phyloP scores from a whole-genome alignment of 345 rosid species.

The Erodium maritimum region DNA sequence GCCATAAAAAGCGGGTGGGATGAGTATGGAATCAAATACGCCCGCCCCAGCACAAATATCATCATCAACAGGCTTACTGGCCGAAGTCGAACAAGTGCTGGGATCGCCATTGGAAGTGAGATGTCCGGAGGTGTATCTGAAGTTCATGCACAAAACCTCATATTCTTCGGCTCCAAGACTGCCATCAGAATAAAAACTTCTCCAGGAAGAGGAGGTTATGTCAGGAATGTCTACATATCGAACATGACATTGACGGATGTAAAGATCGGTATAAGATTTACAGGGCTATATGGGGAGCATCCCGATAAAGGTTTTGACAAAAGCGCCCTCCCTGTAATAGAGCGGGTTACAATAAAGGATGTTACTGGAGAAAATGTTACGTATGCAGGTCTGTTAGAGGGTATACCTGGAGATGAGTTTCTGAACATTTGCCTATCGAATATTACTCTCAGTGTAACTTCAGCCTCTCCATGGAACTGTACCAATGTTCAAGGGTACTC shows the following conservation, averaged over 20 bases:
- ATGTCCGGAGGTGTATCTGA: constrained; percentile 98
- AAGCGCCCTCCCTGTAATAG: constrained; percentile 58
- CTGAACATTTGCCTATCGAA: constrained; percentile 60
- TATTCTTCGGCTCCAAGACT: constrained; percentile 44
- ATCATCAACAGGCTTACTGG: constrained; percentile 56
- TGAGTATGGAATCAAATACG: constrained; percentile 76
- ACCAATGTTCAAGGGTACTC: constrained; percentile 71
- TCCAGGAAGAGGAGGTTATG: constrained; percentile 88
- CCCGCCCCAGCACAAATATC: constrained; percentile 67
- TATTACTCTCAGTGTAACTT: constrained; percentile 33
- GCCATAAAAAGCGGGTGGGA: constrained; percentile 98
- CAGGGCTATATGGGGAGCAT: constrained; percentile 68
- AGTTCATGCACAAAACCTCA: constrained; percentile 50
- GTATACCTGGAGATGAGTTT: constrained; percentile 69
- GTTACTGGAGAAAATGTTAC: constrained; percentile 48
- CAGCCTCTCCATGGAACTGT: constrained; percentile 68
- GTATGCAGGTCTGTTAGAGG: constrained; percentile 70
- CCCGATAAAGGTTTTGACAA: constrained; percentile 69
- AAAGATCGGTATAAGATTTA: constrained; percentile 50
- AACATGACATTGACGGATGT: constrained; percentile 55
- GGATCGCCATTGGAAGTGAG: constrained; percentile 88
- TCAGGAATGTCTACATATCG: constrained; percentile 55
- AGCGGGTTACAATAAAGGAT: constrained; percentile 57
- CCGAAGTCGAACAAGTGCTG: constrained; percentile 58
- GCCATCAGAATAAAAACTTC: constrained; percentile 85